phyloP scores from a whole-genome alignment of 768 basidiomycete genomes.

The Tricholoma furcatifolium region DNA sequence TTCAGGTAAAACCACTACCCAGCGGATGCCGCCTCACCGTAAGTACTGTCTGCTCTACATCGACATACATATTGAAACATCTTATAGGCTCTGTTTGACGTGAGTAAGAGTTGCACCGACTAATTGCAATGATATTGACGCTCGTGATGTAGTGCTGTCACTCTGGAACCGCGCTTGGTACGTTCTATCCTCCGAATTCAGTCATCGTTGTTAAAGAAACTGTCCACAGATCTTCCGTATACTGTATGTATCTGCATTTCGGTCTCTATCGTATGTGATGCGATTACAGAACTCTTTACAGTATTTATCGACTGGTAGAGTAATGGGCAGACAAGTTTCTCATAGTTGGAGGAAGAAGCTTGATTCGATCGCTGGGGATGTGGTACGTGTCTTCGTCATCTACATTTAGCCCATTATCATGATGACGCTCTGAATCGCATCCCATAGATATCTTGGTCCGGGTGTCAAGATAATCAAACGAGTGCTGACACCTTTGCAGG shows the following conservation, averaged over 20 bases:
- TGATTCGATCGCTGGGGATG: constrained; percentile 66
- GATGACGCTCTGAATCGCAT: not conserved
- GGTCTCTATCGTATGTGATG: not conserved
- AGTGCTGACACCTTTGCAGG: constrained; percentile 69
- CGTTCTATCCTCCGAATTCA: constrained; percentile 5
- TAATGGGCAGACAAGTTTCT: constrained; percentile 44
- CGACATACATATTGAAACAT: not conserved
- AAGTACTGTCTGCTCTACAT: constrained; percentile 14
- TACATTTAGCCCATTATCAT: constrained; percentile 1
- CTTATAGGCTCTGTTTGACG: constrained; percentile 49
- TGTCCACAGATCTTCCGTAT: constrained; percentile 43
- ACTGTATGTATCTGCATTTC: constrained; percentile 31
- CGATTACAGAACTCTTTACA: constrained; percentile 16
- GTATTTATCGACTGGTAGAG: constrained; percentile 60
- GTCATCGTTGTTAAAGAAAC: not conserved
- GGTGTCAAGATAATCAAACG: constrained; percentile 68
- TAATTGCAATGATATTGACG: not conserved
- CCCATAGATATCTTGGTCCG: constrained; percentile 68
- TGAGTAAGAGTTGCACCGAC: constrained; percentile 22
- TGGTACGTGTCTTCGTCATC: constrained; percentile 28
- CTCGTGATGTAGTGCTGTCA: constrained; percentile 43
- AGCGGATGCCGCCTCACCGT: constrained; percentile 53
- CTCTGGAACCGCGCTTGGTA: constrained; percentile 53
- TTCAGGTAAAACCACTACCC: constrained; percentile 44
- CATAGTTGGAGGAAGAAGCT: constrained; percentile 35